Percentiles rank a stretch among this genome's conserved stretches.
Evolutionary conservation across 2,329 filamentous ascomycete species (phyloP).

Genomic region (Cadophora luteo-olivacea): DNA sequence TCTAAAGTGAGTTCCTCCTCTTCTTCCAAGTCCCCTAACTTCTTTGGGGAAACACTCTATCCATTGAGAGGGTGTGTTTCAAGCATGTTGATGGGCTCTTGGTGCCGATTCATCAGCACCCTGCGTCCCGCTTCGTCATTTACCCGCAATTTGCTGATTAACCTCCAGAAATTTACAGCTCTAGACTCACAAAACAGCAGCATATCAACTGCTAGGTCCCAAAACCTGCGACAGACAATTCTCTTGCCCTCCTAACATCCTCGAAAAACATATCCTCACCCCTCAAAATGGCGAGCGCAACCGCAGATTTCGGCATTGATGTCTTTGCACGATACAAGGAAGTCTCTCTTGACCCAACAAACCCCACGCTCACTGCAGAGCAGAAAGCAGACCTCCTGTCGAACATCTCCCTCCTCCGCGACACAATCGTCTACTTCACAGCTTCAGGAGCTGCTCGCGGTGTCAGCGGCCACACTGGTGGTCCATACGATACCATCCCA

Average conservation of each 20-base stretch:
- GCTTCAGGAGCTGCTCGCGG: conserved; percentile 48
- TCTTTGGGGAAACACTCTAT: conserved; percentile 1
- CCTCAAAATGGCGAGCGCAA: conserved; percentile 32
- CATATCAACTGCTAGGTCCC: conserved; percentile 6
- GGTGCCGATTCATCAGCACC: conserved; percentile 11
- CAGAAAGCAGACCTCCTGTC: conserved; percentile 47
- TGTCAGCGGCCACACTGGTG: conserved; percentile 48
- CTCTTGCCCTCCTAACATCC: neutral
- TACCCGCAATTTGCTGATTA: conserved; percentile 15
- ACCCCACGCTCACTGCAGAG: conserved; percentile 44
- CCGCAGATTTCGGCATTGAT: conserved; percentile 37
- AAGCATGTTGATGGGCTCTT: neutral
- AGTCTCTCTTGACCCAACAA: conserved; percentile 44
- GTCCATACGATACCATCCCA: conserved; percentile 49
- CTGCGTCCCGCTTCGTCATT: conserved; percentile 8
- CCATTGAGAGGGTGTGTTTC: neutral
- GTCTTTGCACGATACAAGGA: conserved; percentile 35
- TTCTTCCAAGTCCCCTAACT: conserved; percentile 3
- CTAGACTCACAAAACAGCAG: neutral
- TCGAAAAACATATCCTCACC: neutral
- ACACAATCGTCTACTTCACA: conserved; percentile 50
- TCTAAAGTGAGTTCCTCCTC: neutral
- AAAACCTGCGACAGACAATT: neutral
- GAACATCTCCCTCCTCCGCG: conserved; percentile 49
- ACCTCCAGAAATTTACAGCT: neutral